phyloP scores from a whole-genome alignment of 441 rosid species.

The Adansonia madagascariensis region DNA sequence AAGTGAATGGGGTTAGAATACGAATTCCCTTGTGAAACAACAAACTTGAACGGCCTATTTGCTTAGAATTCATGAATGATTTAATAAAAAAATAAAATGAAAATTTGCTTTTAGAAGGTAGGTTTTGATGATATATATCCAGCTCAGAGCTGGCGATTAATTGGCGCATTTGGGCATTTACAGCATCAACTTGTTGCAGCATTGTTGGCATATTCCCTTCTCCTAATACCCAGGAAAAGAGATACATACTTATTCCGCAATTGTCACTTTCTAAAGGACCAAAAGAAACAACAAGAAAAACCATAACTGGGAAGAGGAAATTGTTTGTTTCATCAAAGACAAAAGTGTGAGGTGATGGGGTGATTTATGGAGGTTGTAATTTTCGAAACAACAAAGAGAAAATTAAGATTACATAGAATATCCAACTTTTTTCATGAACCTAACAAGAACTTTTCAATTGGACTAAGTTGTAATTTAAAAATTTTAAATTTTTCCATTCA shows the following conservation, averaged over 20 bases:
- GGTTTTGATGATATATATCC: not conserved
- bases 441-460: too few species aligned
- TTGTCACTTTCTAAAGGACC: not conserved
- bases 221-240: conserved; percentile 3
- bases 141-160: not conserved
- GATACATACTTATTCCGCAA: not conserved
- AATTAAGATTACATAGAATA: too few species aligned
- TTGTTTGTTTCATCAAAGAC: not conserved
- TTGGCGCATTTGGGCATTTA: not conserved
- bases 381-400: not conserved
- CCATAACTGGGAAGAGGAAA: not conserved
- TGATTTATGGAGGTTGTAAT: conserved; percentile 7
- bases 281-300: not conserved
- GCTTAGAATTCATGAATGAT: not conserved
- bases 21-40: not conserved
- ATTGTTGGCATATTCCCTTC: not conserved
- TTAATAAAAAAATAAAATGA: too few species aligned
- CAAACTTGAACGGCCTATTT: not conserved
- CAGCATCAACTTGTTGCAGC: not conserved
- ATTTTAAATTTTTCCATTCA: too few species aligned
- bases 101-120: not conserved
- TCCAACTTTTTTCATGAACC: not conserved
- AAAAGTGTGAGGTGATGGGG: not conserved
- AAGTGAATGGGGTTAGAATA: too few species aligned
- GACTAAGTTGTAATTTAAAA: too few species aligned